phyloP scores from a whole-genome alignment of 208 protist genomes.

The Trypanosoma lewisi region DNA sequence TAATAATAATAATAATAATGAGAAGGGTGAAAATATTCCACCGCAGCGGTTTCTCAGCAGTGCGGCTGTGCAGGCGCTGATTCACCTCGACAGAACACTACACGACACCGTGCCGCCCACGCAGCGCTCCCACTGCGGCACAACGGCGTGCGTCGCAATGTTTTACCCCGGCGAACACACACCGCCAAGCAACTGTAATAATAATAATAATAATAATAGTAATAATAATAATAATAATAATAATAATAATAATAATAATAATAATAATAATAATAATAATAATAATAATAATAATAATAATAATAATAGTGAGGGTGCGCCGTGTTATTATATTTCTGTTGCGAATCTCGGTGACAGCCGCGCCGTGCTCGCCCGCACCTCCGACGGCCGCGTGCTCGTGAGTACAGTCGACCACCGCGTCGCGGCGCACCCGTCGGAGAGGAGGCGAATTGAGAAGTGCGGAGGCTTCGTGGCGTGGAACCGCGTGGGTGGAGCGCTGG shows the following conservation, averaged over 20 bases:
- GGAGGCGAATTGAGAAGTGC: conserved; percentile 25
- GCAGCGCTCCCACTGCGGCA: conserved; percentile 31
- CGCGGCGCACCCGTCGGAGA: conserved; percentile 33
- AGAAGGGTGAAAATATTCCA: not conserved
- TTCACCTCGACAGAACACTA: conserved; percentile 68
- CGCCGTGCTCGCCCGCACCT: conserved; percentile 47
- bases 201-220: too few species aligned
- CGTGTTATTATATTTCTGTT: conserved; percentile 38
- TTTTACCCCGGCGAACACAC: conserved; percentile 27
- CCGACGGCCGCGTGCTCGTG: conserved; percentile 35
- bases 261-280: too few species aligned
- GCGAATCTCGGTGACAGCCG: conserved; percentile 78
- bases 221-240: too few species aligned
- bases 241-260: too few species aligned
- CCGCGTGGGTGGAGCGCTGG: conserved; percentile 54
- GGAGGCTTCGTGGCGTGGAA: conserved; percentile 55
- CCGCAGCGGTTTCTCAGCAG: conserved; percentile 48
- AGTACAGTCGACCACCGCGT: conserved; percentile 64
- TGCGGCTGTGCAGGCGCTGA: conserved; percentile 62
- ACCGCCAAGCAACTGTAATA: too few species aligned
- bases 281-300: too few species aligned
- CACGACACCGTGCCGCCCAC: conserved; percentile 31
- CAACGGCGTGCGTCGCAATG: conserved; percentile 47
- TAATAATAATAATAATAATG: conserved; percentile 11
- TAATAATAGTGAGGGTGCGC: not conserved